Evolutionary conservation across 768 basidiomycete genomes (phyloP).

Genomic region (Kwoniella mangroviensis): DNA sequence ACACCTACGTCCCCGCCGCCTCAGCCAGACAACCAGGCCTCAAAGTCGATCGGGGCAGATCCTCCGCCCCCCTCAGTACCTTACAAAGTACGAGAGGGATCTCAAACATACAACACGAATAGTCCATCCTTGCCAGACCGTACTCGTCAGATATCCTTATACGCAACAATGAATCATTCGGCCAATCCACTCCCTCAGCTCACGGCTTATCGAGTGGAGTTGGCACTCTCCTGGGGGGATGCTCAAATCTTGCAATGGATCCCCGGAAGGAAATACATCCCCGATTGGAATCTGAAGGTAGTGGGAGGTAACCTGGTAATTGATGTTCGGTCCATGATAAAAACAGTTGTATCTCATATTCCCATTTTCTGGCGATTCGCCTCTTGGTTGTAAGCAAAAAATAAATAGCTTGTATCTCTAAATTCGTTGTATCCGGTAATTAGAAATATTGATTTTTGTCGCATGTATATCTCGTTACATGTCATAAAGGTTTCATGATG

Average conservation of each 20-base stretch:
- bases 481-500: constrained; percentile 7
- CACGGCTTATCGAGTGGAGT: constrained; percentile 19
- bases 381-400: constrained; percentile 11
- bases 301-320: constrained; percentile 8
- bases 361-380: constrained; percentile 22
- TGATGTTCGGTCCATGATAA: constrained; percentile 11
- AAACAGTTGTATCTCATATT: constrained; percentile 8
- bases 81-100: constrained; percentile 5
- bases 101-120: background rate
- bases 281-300: constrained; percentile 23
- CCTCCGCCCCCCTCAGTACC: background rate
- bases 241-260: constrained; percentile 7
- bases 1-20: background rate
- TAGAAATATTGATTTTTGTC: background rate
- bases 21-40: background rate
- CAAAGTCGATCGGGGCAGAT: background rate
- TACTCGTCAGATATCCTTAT: constrained; percentile 6
- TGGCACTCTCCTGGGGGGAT: constrained; percentile 11
- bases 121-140: background rate
- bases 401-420: background rate
- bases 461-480: constrained; percentile 22
- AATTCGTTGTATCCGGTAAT: constrained; percentile 1
- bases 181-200: constrained; percentile 14
- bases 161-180: background rate
- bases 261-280: constrained; percentile 21